Evolutionary conservation across 129 eudicot species (phyloP).

Genomic region (Flaveria robusta): DNA sequence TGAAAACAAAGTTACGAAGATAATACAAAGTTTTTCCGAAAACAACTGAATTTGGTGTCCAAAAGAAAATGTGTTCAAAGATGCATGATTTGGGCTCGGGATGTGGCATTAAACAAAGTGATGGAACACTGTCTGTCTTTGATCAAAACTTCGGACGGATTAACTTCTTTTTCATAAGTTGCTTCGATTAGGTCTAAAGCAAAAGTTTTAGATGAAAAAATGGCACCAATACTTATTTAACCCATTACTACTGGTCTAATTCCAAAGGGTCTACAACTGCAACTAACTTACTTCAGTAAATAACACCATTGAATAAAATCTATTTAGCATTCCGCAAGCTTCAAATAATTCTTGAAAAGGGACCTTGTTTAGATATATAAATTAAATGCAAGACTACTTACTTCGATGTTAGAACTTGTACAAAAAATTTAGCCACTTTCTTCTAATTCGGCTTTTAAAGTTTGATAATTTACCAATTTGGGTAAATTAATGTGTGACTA

Average conservation of each 20-base stretch:
- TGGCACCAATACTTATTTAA: slow-evolving; percentile 70
- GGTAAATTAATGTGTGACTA: no score
- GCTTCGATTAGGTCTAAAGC: slow-evolving; percentile 91
- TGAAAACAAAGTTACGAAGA: no score
- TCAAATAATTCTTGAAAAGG: slow-evolving; percentile 91
- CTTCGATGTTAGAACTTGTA: slow-evolving; percentile 81
- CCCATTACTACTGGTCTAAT: slow-evolving; percentile 96
- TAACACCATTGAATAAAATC: slow-evolving; percentile 93
- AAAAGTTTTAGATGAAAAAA: slow-evolving; percentile 87
- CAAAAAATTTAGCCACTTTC: slow-evolving; percentile 88
- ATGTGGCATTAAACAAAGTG: slow-evolving; percentile 68
- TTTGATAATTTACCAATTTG: no score
- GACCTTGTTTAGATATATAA: no score
- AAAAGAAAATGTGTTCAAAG: slow-evolving; percentile 85
- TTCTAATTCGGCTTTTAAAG: slow-evolving; percentile 58
- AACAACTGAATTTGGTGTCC: slow-evolving; percentile 72
- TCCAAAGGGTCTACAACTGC: slow-evolving; percentile 93
- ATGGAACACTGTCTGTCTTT: slow-evolving; percentile 71
- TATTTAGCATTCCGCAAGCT: slow-evolving; percentile 78
- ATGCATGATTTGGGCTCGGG: slow-evolving; percentile 72
- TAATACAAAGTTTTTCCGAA: slow-evolving; percentile 87
- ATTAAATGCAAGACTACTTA: slow-evolving; percentile 83
- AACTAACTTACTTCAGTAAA: slow-evolving; percentile 76
- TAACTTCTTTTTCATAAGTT: slow-evolving; percentile 70
- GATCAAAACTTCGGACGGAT: slow-evolving; percentile 80